These are phyloP conservation scores for Paraconiothyrium sp. DNA, from an alignment of 2,329 filamentous ascomycete species.

Conservation along the genomic window DNA sequence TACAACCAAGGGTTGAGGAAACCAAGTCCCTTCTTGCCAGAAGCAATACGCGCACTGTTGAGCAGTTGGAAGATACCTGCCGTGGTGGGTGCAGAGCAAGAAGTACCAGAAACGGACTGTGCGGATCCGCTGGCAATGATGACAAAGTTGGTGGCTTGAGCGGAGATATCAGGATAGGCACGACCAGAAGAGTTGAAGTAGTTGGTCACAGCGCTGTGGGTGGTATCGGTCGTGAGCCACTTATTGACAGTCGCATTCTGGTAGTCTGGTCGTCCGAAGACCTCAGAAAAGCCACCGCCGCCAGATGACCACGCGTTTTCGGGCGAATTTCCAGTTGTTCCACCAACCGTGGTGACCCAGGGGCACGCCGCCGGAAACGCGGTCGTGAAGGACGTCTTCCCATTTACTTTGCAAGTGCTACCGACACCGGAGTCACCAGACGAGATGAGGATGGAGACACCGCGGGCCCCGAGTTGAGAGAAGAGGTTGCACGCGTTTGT, in stretches of 20 bases:
- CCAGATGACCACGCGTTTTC: conserved; percentile 25
- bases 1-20: conserved; percentile 62
- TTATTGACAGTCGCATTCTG: conserved; percentile 53
- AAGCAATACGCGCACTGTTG: conserved; percentile 60
- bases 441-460: conserved; percentile 66
- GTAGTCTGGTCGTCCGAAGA: conserved; percentile 45
- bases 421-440: conserved; percentile 67
- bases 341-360: conserved; percentile 61
- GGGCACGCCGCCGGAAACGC: conserved; percentile 62
- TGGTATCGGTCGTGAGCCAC: conserved; percentile 55
- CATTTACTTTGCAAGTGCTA: conserved; percentile 48
- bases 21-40: conserved; percentile 59
- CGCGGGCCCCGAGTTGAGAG: conserved; percentile 69
- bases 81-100: conserved; percentile 31
- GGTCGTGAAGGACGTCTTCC: conserved; percentile 57
- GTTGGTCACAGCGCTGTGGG: conserved; percentile 41
- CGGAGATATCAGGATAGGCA: conserved; percentile 61
- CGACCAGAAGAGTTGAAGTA: conserved; percentile 48
- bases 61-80: conserved; percentile 44
- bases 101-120: conserved; percentile 29
- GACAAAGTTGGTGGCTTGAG: conserved; percentile 53
- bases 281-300: conserved; percentile 29
- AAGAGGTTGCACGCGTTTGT: conserved; percentile 68
- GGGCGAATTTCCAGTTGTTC: conserved; percentile 36
- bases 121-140: conserved; percentile 28